These are phyloP conservation scores for Solanum raphanifolium DNA, from an alignment of 257 asterid genomes.

Conservation along the genomic window DNA sequence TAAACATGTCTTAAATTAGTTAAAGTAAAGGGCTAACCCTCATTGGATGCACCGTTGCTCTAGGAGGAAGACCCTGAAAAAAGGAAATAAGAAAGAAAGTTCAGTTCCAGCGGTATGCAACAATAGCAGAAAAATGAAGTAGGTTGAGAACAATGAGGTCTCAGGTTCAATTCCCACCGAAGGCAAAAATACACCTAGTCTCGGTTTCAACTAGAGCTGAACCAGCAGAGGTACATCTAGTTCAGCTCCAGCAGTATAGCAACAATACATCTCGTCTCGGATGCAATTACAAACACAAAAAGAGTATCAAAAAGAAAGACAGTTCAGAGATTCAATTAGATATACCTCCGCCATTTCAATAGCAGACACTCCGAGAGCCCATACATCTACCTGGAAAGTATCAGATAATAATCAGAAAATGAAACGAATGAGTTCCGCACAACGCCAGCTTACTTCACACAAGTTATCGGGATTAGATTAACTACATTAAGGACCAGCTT, in stretches of 20 bases:
- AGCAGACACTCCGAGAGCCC: constrained; percentile 99
- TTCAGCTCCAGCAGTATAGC: neutral
- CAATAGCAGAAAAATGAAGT: neutral
- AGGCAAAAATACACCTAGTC: neutral
- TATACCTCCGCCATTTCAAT: constrained; percentile 99
- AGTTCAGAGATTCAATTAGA: neutral
- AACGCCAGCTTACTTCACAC: neutral
- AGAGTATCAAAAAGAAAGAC: neutral
- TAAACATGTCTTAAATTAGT: neutral
- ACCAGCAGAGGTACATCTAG: neutral
- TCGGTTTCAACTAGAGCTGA: neutral
- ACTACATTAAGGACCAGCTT: neutral
- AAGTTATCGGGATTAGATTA: neutral
- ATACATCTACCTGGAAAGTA: constrained; percentile 81
- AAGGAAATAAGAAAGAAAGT: constrained; percentile 3
- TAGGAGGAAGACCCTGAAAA: constrained; percentile 89
- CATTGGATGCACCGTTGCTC: constrained; percentile 99
- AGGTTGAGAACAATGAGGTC: neutral
- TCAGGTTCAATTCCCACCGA: neutral
- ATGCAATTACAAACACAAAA: neutral
- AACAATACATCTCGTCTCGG: neutral
- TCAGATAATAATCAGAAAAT: neutral
- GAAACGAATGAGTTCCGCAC: neutral
- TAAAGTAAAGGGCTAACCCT: constrained; percentile 51
- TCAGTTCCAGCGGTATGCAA: neutral